phyloP scores from a whole-genome alignment of 495 filamentous ascomycete species.

The Penicillium silybi region DNA sequence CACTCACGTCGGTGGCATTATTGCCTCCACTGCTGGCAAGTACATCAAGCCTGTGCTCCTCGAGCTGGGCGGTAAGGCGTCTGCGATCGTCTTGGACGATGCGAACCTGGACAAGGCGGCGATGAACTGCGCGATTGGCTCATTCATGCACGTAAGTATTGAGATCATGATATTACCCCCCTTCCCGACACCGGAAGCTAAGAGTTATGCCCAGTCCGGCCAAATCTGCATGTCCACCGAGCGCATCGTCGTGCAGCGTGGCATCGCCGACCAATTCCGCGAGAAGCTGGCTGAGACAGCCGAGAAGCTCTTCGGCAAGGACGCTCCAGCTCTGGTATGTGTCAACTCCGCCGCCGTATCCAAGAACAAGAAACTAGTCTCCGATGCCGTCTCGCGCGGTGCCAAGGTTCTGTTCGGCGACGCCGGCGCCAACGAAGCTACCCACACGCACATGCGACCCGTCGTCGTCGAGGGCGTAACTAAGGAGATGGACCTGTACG shows the following conservation, averaged over 20 bases:
- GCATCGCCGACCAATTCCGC: conserved; percentile 62
- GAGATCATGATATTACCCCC: no score
- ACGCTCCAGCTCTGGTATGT: conserved; percentile 53
- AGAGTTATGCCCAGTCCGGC: conserved; percentile 46
- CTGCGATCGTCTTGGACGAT: conserved; percentile 56
- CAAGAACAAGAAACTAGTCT: conserved; percentile 64
- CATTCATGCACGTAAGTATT: conserved; percentile 50
- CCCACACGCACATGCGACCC: conserved; percentile 61
- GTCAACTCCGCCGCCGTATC: conserved; percentile 57
- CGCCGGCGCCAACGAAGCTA: conserved; percentile 38
- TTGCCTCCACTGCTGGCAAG: conserved; percentile 52
- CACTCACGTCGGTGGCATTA: conserved; percentile 51
- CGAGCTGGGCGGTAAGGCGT: conserved; percentile 61
- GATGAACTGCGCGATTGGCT: conserved; percentile 44
- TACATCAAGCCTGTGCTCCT: conserved; percentile 58
- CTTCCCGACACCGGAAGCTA: no score
- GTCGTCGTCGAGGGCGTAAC: conserved; percentile 67
- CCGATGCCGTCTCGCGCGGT: conserved; percentile 64
- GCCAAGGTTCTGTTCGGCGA: conserved; percentile 64
- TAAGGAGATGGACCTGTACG: conserved; percentile 78
- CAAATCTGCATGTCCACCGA: conserved; percentile 95
- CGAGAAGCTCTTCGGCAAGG: conserved; percentile 46
- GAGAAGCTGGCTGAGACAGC: conserved; percentile 44
- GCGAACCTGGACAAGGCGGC: conserved; percentile 56
- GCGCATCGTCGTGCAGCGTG: conserved; percentile 75